Base-by-base conservation (phyloP, 768 basidiomycete genomes). In the Suillus decipiens region DNA sequence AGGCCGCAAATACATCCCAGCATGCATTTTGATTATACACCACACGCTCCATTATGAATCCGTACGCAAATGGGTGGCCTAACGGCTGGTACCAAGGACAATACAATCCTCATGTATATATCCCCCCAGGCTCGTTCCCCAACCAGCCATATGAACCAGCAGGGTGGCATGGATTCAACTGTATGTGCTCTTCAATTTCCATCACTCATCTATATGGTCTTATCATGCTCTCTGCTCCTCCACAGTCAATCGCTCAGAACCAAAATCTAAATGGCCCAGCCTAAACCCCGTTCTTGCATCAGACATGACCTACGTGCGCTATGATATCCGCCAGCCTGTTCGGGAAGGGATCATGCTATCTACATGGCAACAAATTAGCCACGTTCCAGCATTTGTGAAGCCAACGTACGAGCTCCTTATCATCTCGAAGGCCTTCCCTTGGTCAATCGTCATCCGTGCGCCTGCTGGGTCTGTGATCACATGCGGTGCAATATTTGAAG, bases 351-450 rank as follows among this genome's bases (percentile, higher is more conserved):
- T 86, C 62, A 63, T 78, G 37, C 67, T 79, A 10, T 74, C 79
- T 36, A 80, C 76, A 2, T 85, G 79, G 73, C 74, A 79, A 53
- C 69, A 78, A 8, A 72, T 78, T 57, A 75, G 78, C 0, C 65
- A 69, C 50, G 64, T 76, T 19, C 74, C 72, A 48, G 85, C 81
- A 2, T 73, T 80, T 31, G 73, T 72, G 45, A 75, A 80, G 33
- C 64, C 72, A 2, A 67, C 71, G 9, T 1, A 64, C 1, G 67
- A 74, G 4, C 65, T 89, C 63, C 84, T 84, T 12, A 77, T 90
- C 53, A 77, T 89, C 63, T 88, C 82, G 17, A 84, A 83, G 60
- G 72, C 80, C 3, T 89, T 89, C 72, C 89, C 89, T 0, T 90
- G 89, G 89, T 68, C 80, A 5, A 80, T 89, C 67, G 83, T 88